Evolutionary conservation across 2,329 filamentous ascomycete genomes (phyloP).

Genomic region (Pseudogymnoascus destructans): DNA sequence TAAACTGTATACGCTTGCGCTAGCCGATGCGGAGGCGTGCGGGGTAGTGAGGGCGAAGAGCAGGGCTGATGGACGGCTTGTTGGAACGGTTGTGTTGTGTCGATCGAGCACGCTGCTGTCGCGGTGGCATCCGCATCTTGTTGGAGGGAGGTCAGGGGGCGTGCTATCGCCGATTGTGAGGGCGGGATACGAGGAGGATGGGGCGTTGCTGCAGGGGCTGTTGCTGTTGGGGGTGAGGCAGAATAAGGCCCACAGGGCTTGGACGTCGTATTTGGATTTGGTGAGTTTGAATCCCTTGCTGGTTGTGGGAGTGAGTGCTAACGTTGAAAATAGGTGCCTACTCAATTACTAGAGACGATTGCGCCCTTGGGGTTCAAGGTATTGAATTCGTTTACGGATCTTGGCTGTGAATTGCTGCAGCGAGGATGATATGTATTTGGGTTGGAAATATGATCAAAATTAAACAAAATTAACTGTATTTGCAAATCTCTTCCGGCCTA

Average conservation of each 20-base stretch:
- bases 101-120: constrained; percentile 44
- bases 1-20: constrained; percentile 52
- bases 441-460: background rate
- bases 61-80: constrained; percentile 44
- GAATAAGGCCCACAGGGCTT: constrained; percentile 50
- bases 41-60: constrained; percentile 54
- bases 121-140: constrained; percentile 28
- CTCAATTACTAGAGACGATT: background rate
- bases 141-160: constrained; percentile 42
- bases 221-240: constrained; percentile 53
- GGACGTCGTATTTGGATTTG: constrained; percentile 30
- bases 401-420: background rate
- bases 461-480: background rate
- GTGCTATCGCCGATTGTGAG: constrained; percentile 56
- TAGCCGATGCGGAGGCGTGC: constrained; percentile 45
- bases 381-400: constrained; percentile 1
- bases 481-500: background rate
- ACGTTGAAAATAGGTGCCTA: background rate
- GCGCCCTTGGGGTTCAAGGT: constrained; percentile 5
- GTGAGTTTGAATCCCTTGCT: background rate
- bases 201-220: constrained; percentile 50
- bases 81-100: constrained; percentile 54
- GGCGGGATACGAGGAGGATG: constrained; percentile 47
- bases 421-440: background rate
- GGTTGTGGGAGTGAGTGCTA: background rate